A percentile compares a stretch with the other conserved stretches of the same genome.
Evolutionary conservation across 306 rosid genomes (phyloP).

Genomic region (Neltuma alba): DNA sequence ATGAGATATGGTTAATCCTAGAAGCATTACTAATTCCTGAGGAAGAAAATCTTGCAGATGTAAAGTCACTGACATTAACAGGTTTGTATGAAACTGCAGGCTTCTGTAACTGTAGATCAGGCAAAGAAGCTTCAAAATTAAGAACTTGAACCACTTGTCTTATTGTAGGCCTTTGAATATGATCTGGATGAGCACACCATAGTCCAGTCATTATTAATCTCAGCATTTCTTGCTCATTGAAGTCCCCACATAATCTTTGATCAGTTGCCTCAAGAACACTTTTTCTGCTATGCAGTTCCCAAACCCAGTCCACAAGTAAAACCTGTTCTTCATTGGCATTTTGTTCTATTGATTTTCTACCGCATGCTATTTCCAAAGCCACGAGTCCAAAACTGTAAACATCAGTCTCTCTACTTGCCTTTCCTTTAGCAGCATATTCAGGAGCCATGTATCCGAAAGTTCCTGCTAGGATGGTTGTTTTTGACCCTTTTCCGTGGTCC

Average conservation of each 20-base stretch:
- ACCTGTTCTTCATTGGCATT: conserved; percentile 18
- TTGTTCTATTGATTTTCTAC: conserved; percentile 37
- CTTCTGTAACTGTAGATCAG: conserved; percentile 19
- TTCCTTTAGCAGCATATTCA: conserved; percentile 35
- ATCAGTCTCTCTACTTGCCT: conserved; percentile 44
- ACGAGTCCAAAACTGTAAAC: conserved; percentile 51
- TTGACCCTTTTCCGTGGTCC: conserved; percentile 24
- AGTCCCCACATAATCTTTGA: conserved; percentile 34
- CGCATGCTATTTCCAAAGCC: conserved; percentile 50
- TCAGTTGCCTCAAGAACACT: conserved; percentile 35
- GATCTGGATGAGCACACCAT: conserved; percentile 45
- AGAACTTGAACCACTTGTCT: conserved; percentile 44
- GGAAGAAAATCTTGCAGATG: neutral
- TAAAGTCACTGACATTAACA: neutral
- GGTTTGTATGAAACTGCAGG: neutral
- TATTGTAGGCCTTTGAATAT: conserved; percentile 39
- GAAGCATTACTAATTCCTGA: conserved; percentile 10
- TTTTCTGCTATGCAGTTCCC: conserved; percentile 28
- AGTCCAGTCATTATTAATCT: conserved; percentile 44
- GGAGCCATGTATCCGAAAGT: conserved; percentile 49
- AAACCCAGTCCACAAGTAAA: conserved; percentile 44
- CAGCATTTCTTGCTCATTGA: conserved; percentile 33
- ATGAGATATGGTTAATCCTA: neutral
- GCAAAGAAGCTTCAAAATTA: conserved; percentile 44
- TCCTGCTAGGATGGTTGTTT: conserved; percentile 46